Percentiles rank a stretch among this genome's conserved stretches.
phyloP scores from a whole-genome alignment of 2,329 filamentous ascomycete genomes.

The Rosellinia necatrix region DNA sequence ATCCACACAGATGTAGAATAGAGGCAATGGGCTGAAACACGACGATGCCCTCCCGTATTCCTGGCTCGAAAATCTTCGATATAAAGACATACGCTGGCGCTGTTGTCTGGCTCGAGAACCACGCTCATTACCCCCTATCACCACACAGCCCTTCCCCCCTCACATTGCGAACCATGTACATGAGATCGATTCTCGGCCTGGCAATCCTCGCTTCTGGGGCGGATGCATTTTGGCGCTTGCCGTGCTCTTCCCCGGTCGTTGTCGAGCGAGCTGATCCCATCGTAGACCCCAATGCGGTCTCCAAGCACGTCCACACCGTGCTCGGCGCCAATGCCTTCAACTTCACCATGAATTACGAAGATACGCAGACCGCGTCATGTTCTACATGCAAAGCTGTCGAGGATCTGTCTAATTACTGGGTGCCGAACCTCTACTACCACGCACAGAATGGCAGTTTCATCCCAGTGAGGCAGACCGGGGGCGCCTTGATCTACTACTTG shows the following conservation, averaged over 20 bases:
- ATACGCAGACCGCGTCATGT: conserved; percentile 60
- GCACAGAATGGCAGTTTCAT: conserved; percentile 61
- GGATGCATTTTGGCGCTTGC: conserved; percentile 34
- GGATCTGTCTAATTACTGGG: conserved; percentile 73
- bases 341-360: conserved; percentile 56
- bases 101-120: not conserved
- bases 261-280: conserved; percentile 63
- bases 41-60: not conserved
- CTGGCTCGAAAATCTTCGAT: not conserved
- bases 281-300: conserved; percentile 56
- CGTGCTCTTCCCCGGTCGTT: conserved; percentile 34
- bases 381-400: conserved; percentile 66
- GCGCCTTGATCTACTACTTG: conserved; percentile 61
- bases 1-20: not conserved
- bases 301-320: conserved; percentile 64
- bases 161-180: conserved; percentile 16
- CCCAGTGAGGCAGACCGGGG: conserved; percentile 49
- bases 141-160: not conserved
- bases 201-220: conserved; percentile 18
- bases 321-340: conserved; percentile 67
- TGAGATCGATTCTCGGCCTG: conserved; percentile 22
- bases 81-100: not conserved
- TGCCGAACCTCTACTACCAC: conserved; percentile 58
- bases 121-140: not conserved
- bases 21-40: not conserved